Base-by-base conservation (phyloP, 2,329 filamentous ascomycete species). In the Neodidymelliopsis sp. region DNA sequence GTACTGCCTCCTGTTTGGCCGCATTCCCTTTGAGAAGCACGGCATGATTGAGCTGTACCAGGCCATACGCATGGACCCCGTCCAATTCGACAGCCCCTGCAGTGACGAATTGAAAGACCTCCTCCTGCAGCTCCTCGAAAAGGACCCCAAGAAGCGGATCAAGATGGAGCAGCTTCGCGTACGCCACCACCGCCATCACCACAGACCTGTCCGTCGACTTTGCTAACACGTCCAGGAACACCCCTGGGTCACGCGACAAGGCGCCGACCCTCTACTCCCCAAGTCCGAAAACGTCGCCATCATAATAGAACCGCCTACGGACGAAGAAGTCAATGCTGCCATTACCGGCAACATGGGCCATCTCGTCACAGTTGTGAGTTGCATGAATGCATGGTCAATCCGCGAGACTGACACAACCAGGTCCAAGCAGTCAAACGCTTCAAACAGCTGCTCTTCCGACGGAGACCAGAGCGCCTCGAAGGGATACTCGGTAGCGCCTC, bases 381-480 rank as follows among this genome's bases (percentile, higher is more conserved):
- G 13, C 11, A 36, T 22, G 56, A 27, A 18, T 18, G 25, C 2
- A n/a, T 3, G 6, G 8, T 24, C 11, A 5, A 6, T 2, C 2
- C 7, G 5, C 19, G 20, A 25, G 36, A 10, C 47, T 58, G 31
- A 63, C 44, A 20, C 10, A 23, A 10, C 10, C 20, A 91, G 87
- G 89, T 97, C 79, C 94, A 90, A 83, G 94, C 92, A 4, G 93
- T 95, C 29, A 86, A 88, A 56, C 89, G 88, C 49, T 97, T 97
- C 78, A 97, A 95, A 70, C 77, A 82, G 39, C 79, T 95, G 7
- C 75, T 94, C 22, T 78, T 83, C 55, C 76, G 79, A 47, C 81
- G 79, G 52, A 78, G 81, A 60, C 76, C 81, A 45, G 75, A 75
- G 27, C 74, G 78, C 20, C 77, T 86, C 62, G 80, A 84, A 51